Conservation (phyloP, 345 rosid genomes). For the Jatropha curcas region DNA sequence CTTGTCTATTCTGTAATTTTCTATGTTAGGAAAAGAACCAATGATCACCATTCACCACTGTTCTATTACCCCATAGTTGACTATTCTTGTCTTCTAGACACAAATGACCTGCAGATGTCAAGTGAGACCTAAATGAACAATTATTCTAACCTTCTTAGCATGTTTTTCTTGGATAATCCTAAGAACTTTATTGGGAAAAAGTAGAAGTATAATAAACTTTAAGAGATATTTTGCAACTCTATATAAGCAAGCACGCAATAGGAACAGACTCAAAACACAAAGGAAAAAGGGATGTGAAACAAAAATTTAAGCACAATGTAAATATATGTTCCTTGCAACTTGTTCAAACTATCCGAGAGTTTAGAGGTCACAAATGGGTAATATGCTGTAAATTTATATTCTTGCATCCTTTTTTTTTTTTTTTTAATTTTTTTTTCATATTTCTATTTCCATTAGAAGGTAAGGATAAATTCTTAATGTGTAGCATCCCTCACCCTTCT, state of each 20-base stretch:
- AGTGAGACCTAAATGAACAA: background rate
- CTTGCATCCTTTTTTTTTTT: conserved; percentile 4
- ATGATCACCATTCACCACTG: background rate
- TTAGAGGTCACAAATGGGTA: background rate
- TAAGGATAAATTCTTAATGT: background rate
- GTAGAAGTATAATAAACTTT: background rate
- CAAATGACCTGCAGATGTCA: conserved; percentile 8
- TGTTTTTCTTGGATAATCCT: conserved; percentile 1
- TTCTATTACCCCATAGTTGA: background rate
- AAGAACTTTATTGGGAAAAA: background rate
- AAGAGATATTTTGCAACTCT: background rate
- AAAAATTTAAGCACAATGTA: background rate
- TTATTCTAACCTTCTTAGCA: background rate
- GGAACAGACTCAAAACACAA: background rate
- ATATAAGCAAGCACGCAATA: background rate
- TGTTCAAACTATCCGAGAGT: background rate
- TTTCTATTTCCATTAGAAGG: background rate
- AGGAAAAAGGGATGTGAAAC: background rate
- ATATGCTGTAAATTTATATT: conserved; percentile 3
- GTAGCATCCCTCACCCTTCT: background rate
- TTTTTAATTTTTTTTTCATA: background rate
- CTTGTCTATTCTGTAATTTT: background rate
- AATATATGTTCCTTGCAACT: background rate
- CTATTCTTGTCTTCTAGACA: background rate
- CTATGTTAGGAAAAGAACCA: background rate